Conservation (phyloP, 2,329 filamentous ascomycete species). For the Aspergillus ustus region DNA sequence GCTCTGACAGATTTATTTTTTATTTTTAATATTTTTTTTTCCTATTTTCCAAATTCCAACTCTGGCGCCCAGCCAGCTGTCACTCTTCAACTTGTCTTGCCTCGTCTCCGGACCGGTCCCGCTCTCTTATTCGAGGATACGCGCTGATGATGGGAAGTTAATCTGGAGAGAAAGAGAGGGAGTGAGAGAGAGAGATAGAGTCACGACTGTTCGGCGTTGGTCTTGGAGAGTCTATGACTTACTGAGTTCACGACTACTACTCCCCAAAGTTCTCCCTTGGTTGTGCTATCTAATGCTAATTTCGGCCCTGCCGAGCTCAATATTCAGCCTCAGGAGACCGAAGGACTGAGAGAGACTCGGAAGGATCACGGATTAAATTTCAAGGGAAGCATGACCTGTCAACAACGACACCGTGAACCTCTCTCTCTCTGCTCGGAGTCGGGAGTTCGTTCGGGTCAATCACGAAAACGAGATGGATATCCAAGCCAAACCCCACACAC, state of each 20-base stretch:
- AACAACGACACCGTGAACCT: neutral
- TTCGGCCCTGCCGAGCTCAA: neutral
- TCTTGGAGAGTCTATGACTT: neutral
- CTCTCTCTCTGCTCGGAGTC: too few species aligned
- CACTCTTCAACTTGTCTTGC: neutral
- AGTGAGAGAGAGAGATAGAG: neutral
- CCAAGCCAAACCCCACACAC: neutral
- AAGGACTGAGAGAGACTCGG: neutral
- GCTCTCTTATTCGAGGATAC: neutral
- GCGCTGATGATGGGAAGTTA: neutral
- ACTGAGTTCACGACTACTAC: neutral
- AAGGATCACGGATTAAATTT: neutral
- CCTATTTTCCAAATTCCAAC: neutral
- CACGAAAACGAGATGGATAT: neutral
- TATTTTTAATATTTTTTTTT: conserved; percentile 4
- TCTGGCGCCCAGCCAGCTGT: conserved; percentile 4
- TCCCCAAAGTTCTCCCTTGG: neutral
- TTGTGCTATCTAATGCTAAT: neutral
- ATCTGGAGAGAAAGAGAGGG: neutral
- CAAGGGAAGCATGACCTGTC: neutral
- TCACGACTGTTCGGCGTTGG: neutral
- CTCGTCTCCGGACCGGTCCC: neutral
- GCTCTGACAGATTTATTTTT: conserved; percentile 7
- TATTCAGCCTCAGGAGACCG: neutral
- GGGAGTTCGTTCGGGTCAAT: neutral